Evolutionary conservation across 2,329 filamentous ascomycete genomes (phyloP).

Genomic region (Parastagonospora nodorum): DNA sequence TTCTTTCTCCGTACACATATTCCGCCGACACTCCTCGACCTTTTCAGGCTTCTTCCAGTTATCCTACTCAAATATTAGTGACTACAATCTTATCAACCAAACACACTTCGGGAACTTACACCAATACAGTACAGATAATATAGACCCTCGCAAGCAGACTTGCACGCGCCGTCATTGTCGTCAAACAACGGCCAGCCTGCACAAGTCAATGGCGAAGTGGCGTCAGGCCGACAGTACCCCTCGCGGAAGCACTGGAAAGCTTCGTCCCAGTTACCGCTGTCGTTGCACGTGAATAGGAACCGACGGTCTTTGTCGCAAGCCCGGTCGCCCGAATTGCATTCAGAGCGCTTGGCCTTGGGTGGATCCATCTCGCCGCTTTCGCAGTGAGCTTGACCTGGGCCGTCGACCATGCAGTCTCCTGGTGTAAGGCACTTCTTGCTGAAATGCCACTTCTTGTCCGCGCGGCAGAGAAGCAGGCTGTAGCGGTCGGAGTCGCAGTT

Average conservation of each 20-base stretch:
- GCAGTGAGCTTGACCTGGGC: not conserved
- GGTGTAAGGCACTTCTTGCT: slow-evolving; percentile 11
- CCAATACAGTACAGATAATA: slow-evolving; percentile 3
- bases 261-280: not conserved
- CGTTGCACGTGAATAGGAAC: slow-evolving; percentile 3
- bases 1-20: slow-evolving; percentile 4
- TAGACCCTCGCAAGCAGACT: slow-evolving; percentile 1
- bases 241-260: not conserved
- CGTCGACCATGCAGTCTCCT: slow-evolving; percentile 1
- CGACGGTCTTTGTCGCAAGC: slow-evolving; percentile 4
- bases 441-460: slow-evolving; percentile 4
- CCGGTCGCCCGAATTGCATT: not conserved
- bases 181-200: slow-evolving; percentile 1
- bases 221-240: not conserved
- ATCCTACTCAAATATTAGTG: not conserved
- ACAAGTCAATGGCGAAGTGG: not conserved
- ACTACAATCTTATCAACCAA: not conserved
- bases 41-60: not conserved
- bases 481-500: slow-evolving; percentile 5
- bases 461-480: slow-evolving; percentile 3
- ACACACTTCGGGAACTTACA: not conserved
- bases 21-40: not conserved
- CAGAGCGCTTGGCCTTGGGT: not conserved
- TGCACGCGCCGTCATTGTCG: not conserved
- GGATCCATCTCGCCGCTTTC: not conserved